Evolutionary conservation across 129 eudicot genomes (phyloP), one percentile per base, ranked within the genome.

Genomic region (Centaurea solstitialis): DNA sequence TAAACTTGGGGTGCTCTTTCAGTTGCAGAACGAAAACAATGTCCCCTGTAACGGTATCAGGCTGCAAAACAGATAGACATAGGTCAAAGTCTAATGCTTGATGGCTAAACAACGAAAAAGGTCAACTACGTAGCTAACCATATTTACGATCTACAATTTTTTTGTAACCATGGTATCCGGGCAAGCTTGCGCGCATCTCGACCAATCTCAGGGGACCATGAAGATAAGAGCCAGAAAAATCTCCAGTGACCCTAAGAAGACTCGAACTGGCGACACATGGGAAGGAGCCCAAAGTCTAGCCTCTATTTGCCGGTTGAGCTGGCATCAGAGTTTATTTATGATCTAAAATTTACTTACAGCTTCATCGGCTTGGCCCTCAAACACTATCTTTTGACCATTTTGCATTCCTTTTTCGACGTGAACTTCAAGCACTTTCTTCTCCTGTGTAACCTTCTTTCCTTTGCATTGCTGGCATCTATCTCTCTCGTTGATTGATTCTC

Each of bases 391-490:
- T 80, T 93, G 93, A 72, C 90, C 92, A 83, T 93, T 85, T 33
- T 87, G 84, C 98, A 93, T 90, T 45, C 98, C 98, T 70, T 89
- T 89, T 76, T 93, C 98, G 62, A 93, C 89, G 61, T 84, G 74
- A 76, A 93, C 98, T 81, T 89, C 92, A 18, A 90, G 84, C 45
- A 84, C 91, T 76, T 86, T 91, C 85, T 90, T 93, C 83, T 93
- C 98, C 72, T 72, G 88, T 23, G 83, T 74, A 86, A 93, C 89
- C 82, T 90, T 93, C 47, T 74, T 79, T 45, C 98, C 98, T 82
- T 93, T 93, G 91, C 98, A 93, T 61, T 87, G 91, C 28, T 82
- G 78, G 84, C 98, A 93, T 68, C 86, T 75, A 82, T 93, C 98
- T 79, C 80, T 87, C 73, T 89, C 91, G 68, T 76, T 89, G 43